Evolutionary conservation across 495 filamentous ascomycete genomes (phyloP).

Genomic region (Sordaria brevicollis): DNA sequence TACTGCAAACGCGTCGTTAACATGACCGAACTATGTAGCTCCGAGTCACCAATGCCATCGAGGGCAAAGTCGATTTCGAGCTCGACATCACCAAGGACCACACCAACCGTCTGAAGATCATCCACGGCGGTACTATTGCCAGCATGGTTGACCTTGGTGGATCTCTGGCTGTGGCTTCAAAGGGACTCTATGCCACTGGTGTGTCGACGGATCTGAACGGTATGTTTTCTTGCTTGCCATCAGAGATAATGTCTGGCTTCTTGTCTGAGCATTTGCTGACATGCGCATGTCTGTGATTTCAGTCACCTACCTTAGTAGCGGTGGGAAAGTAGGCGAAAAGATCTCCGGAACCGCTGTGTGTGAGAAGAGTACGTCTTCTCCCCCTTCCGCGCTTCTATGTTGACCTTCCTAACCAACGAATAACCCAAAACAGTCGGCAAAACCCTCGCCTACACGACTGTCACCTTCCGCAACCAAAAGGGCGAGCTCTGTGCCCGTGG

Average conservation of each 20-base stretch:
- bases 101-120: constrained; percentile 80
- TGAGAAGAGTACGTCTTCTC: constrained; percentile 64
- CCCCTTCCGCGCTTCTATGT: no score
- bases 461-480: constrained; percentile 67
- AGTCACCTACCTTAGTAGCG: constrained; percentile 88
- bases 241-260: no score
- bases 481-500: constrained; percentile 75
- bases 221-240: constrained; percentile 24
- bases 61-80: constrained; percentile 78
- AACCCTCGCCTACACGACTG: constrained; percentile 78
- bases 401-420: neutral
- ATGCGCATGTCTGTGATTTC: constrained; percentile 1
- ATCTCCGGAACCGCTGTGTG: constrained; percentile 61
- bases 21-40: constrained; percentile 39
- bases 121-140: constrained; percentile 93
- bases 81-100: constrained; percentile 78
- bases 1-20: neutral
- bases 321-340: constrained; percentile 71
- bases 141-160: constrained; percentile 94
- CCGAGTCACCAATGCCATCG: constrained; percentile 61
- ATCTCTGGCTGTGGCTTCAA: constrained; percentile 85
- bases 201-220: constrained; percentile 90
- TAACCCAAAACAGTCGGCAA: constrained; percentile 81
- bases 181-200: constrained; percentile 77
- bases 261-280: no score